Base-by-base conservation (phyloP, 495 filamentous ascomycete genomes). In the Neurospora sp. region DNA sequence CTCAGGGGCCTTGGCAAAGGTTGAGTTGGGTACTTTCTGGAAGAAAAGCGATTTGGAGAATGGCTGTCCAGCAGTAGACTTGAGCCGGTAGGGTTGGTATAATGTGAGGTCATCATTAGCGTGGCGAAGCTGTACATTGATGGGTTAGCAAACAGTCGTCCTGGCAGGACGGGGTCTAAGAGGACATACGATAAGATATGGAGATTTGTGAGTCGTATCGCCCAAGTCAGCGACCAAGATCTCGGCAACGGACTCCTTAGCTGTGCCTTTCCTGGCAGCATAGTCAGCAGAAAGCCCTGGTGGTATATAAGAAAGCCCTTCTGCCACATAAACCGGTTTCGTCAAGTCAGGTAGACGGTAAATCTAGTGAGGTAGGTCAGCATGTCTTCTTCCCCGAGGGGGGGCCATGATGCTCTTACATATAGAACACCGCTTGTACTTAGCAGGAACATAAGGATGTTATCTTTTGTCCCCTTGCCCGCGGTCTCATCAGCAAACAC, bases 201-300 rank as follows among this genome's bases (percentile, higher is more conserved):
- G 93, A 14, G 87, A 89, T 74, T 86, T 90, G 39, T 85, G 83
- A 27, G 85, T 88, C 10, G 85, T 78, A 80, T 97, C 93, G 12
- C 96, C 96, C 54, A 99, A 86, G 73, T 98, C 91, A 62, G 94
- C 89, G 6, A 97, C 86, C 38, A 97, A 75, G 38, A 95, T 86
- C 78, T 98, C 94, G 23, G 88, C 88, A 6, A 98, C 77, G 2
- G 82, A 83, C 77, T 94, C 94, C 75, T 90, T 90, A 10, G 87
- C 86, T 41, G 88, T 89, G n/a, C 88, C 89, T 78, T 90, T 88
- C 77, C 90, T 90, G 14, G 88, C 89, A 1, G 84, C 79, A 73
- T 89, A 91, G 10, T 94, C 94, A 14, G 85, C 78, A 7, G 91
- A 93, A 31, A 99, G 82, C 12, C 93, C 85, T 0, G 93, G 90